Base-by-base conservation (phyloP, 2,329 filamentous ascomycete genomes). In the Penicillium paneum region DNA sequence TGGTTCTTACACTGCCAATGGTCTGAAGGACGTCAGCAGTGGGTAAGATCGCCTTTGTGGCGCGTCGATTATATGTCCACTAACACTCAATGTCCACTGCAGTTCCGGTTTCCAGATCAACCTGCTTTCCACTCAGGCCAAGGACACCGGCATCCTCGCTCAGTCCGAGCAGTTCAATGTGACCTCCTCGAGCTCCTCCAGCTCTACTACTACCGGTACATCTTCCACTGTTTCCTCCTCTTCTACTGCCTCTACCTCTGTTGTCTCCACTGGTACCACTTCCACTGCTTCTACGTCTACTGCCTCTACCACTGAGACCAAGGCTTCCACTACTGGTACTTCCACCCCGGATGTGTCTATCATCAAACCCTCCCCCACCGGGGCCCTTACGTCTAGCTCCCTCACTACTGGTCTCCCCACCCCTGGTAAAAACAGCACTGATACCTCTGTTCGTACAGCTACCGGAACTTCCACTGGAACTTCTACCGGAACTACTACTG, bases 21-120 rank as follows among this genome's bases (percentile, higher is more conserved):
- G 65, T 46, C 44, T 74, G 13, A 62, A 66, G 36, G 64, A 55
- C 12, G 29, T 67, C 17, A 42, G 58, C 26, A 38, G 50, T 10
- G 67, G 63, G 68, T 70, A 68, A 17, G 56, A 10, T 13, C 2
- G 15, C 17, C 11, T 13, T 21, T 13, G 21, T 19, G 13, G 4
- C 12, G 15, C n/a, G 2, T 29, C n/a, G 11, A 29, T 32, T 8
- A 8, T 12, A 19, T 31, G 11, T 31, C 7, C 2, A 46, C 52
- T 62, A 41, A 57, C 48, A 52, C 55, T 3, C 48, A 38, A 48
- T 35, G 29, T 12, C 15, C 12, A 29, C 10, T 32, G 4, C 40
- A 73, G 74, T 21, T 44, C 60, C 17, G 71, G 67, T 49, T 77
- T 73, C 66, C 74, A 73, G 60, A 68, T 77, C 66, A 74, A 76